Percentiles rank a stretch among this genome's conserved stretches.
Evolutionary conservation across 129 eudicot genomes (phyloP).

Genomic region (Chrysanthemum makinoi): DNA sequence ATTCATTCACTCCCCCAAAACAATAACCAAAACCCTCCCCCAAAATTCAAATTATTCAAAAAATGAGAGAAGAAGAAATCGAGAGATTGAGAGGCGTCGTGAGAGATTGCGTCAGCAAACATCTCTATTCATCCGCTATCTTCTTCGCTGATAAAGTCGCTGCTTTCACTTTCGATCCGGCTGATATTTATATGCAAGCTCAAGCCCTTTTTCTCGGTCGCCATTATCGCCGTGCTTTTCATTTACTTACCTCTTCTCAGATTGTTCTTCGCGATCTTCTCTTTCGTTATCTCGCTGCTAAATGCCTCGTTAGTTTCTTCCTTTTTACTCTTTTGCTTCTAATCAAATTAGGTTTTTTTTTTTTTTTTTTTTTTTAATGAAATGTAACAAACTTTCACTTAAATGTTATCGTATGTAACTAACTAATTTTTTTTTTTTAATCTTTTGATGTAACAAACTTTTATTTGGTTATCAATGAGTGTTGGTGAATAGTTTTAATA

Average conservation of each 20-base stretch:
- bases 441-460: too few species aligned
- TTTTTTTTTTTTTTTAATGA: too few species aligned
- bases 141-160: slow-evolving; percentile 99
- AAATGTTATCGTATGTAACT: too few species aligned
- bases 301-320: slow-evolving; percentile 69
- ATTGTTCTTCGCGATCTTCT: slow-evolving; percentile 90
- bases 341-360: too few species aligned
- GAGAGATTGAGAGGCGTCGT: slow-evolving; percentile 87
- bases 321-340: too few species aligned
- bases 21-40: slow-evolving; percentile 10
- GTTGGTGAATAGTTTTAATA: too few species aligned
- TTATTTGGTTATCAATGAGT: too few species aligned
- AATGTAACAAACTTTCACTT: too few species aligned
- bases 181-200: slow-evolving; percentile 94
- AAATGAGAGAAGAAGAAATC: slow-evolving; percentile 86
- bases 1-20: not conserved
- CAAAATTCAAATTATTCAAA: slow-evolving; percentile 8
- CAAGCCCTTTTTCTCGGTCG: slow-evolving; percentile 97
- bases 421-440: too few species aligned
- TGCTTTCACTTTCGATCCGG: slow-evolving; percentile 89
- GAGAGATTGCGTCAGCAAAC: slow-evolving; percentile 93
- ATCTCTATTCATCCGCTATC: slow-evolving; percentile 91
- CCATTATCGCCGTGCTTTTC: slow-evolving; percentile 91
- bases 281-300: slow-evolving; percentile 89
- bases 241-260: slow-evolving; percentile 89